Conservation (phyloP, 2,329 filamentous ascomycete species). For the Lachnellula hyalina region DNA sequence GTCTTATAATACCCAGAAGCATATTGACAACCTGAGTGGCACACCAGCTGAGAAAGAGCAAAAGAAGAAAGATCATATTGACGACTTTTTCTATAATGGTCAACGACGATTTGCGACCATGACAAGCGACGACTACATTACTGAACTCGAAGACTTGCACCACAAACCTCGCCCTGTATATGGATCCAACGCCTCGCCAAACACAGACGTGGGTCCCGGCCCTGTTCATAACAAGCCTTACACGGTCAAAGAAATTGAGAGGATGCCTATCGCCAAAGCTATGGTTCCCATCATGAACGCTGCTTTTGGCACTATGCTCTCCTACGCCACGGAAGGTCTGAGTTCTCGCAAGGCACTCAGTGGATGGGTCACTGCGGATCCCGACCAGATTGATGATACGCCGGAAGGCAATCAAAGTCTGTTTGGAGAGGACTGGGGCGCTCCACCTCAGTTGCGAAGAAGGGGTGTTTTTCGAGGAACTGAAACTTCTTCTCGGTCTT, state of each 20-base stretch:
- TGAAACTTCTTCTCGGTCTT: too few species aligned
- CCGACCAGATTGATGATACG: conserved; percentile 23
- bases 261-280: conserved; percentile 19
- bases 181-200: conserved; percentile 18
- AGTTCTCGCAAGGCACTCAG: conserved; percentile 17
- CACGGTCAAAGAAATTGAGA: conserved; percentile 21
- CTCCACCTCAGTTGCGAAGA: not conserved
- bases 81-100: conserved; percentile 28
- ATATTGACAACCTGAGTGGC: conserved; percentile 5
- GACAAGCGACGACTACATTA: conserved; percentile 22
- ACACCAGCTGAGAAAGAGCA: conserved; percentile 5
- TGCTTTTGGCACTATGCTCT: conserved; percentile 24
- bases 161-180: conserved; percentile 4
- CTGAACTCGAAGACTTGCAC: conserved; percentile 14
- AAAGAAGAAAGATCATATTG: conserved; percentile 13
- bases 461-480: too few species aligned
- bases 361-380: conserved; percentile 15
- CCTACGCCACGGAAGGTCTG: conserved; percentile 18
- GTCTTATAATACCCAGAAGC: conserved; percentile 8
- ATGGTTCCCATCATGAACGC: conserved; percentile 23
- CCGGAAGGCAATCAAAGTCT: conserved; percentile 23
- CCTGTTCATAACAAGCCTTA: conserved; percentile 10
- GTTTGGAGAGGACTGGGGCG: conserved; percentile 30
- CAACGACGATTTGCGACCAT: conserved; percentile 24
- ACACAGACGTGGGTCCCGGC: conserved; percentile 5